Percentiles rank a stretch among this genome's conserved stretches.
Evolutionary conservation across 2,329 filamentous ascomycete genomes (phyloP).

Genomic region (Colletotrichum lentis): DNA sequence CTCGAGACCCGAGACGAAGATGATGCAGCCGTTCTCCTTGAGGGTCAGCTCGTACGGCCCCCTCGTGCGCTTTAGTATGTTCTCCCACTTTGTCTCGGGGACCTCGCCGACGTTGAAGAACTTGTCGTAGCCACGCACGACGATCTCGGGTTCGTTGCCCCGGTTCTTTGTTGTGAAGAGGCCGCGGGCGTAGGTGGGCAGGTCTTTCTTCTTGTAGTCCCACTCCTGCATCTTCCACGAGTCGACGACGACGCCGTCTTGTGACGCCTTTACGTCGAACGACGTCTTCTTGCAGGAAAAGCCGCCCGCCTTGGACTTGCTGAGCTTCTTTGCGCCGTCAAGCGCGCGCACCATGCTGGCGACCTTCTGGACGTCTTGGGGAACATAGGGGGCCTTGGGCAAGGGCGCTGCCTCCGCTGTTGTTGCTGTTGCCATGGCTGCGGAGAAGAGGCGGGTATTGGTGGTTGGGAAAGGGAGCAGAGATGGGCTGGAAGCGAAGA

Average conservation of each 20-base stretch:
- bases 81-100: slow-evolving; percentile 80
- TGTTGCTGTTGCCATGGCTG: slow-evolving; percentile 25
- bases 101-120: slow-evolving; percentile 97
- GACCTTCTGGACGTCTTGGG: slow-evolving; percentile 76
- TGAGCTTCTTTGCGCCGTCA: slow-evolving; percentile 61
- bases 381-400: slow-evolving; percentile 65
- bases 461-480: slow-evolving; percentile 10
- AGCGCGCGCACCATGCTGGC: slow-evolving; percentile 71
- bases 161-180: slow-evolving; percentile 84
- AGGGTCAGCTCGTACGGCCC: slow-evolving; percentile 95
- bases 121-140: slow-evolving; percentile 93
- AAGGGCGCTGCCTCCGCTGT: slow-evolving; percentile 41
- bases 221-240: slow-evolving; percentile 95
- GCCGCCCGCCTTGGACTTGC: slow-evolving; percentile 61
- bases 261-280: slow-evolving; percentile 71
- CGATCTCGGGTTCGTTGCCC: slow-evolving; percentile 77
- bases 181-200: slow-evolving; percentile 92
- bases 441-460: slow-evolving; percentile 11
- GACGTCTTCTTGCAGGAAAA: slow-evolving; percentile 84
- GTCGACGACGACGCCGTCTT: slow-evolving; percentile 73
- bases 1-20: slow-evolving; percentile 91
- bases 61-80: slow-evolving; percentile 76
- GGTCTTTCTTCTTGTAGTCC: slow-evolving; percentile 88
- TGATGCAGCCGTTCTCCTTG: slow-evolving; percentile 99
- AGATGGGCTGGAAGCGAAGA: slow-evolving; percentile 15